Evolutionary conservation across 2,329 filamentous ascomycete genomes (phyloP), one percentile per base, ranked within the genome.

Genomic region (Arthrobotrys iridis): DNA sequence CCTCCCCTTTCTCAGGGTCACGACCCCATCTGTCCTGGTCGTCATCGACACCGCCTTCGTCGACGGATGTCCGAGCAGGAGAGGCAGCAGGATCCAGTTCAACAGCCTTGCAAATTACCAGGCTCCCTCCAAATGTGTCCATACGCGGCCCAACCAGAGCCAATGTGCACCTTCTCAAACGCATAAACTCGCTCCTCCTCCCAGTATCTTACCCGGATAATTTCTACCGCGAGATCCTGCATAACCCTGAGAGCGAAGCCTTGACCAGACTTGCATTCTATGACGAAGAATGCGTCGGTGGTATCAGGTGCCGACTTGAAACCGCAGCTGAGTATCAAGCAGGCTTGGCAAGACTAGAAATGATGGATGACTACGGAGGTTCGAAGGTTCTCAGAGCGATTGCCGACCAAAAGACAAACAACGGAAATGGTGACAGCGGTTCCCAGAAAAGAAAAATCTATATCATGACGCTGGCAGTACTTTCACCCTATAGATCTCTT

Each of bases 101-200:
- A 43, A 50, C 62, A 33, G 33, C 45, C 11, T 33, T 67, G 37
- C 62, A 58, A 22, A 74, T 74, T 10, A 57, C 70, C 35, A 62
- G 41, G 22, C 57, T 74, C 2, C 70, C 70, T 26, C 70, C 70
- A 2, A 74, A 74, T 63, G 70, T 78, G 20, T 81, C 82, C 70
- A 87, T 90, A 79, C 84, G 85, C 4, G 83, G 83, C 62, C 82
- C 89, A 60, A 82, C 83, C 0, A 81, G 83, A 46, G 79, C 82
- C 48, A 87, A 90, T 81, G 82, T 90, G 67, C 83, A 86, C 67
- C 84, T 87, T 46, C 84, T 91, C 4, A 87, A 87, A 40, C 86
- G 88, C 78, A 89, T 91, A 81, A 90, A 89, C 81, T 83, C 87
- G 46, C 85, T 90, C 58, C 85, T 90, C 60, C 86, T 91, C 0